These are phyloP conservation scores for Fraxinus baroniana DNA, from an alignment of 305 asterid species.

Conservation along the genomic window DNA sequence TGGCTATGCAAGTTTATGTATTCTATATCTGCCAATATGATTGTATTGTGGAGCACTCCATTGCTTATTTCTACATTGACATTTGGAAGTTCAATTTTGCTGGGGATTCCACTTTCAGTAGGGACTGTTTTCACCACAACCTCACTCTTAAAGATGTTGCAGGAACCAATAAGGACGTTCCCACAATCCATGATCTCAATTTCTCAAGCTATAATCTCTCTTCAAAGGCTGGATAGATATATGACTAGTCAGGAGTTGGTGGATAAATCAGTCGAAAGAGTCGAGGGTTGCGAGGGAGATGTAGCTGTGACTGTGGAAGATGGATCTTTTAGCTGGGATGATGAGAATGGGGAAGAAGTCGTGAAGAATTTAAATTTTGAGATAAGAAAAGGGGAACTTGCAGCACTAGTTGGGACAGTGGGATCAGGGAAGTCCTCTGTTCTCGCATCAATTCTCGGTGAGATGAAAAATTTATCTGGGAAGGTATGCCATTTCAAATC, in stretches of 20 bases:
- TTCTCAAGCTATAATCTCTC: constrained; percentile 86
- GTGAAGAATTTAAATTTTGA: constrained; percentile 53
- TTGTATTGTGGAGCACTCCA: constrained; percentile 86
- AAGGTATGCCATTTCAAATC: constrained; percentile 47
- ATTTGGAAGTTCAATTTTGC: constrained; percentile 62
- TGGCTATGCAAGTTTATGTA: constrained; percentile 77
- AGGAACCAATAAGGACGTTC: constrained; percentile 84
- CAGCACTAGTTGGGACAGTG: constrained; percentile 88
- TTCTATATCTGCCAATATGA: constrained; percentile 56
- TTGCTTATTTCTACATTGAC: constrained; percentile 60
- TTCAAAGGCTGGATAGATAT: constrained; percentile 72
- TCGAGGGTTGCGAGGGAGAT: constrained; percentile 50
- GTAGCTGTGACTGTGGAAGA: constrained; percentile 65
- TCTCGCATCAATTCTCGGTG: constrained; percentile 83
- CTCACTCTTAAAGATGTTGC: constrained; percentile 72
- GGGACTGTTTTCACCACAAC: constrained; percentile 84
- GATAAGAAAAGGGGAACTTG: constrained; percentile 70
- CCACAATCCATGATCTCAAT: constrained; percentile 94
- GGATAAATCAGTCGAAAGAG: constrained; percentile 66
- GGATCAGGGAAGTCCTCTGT: constrained; percentile 96
- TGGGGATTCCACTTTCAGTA: constrained; percentile 69
- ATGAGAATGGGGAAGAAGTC: constrained; percentile 55
- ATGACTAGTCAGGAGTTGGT: constrained; percentile 80
- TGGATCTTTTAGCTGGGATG: constrained; percentile 86
- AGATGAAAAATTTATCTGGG: constrained; percentile 83